phyloP scores from a whole-genome alignment of 2,329 filamentous ascomycete species.

The Aspergillus sp. region DNA sequence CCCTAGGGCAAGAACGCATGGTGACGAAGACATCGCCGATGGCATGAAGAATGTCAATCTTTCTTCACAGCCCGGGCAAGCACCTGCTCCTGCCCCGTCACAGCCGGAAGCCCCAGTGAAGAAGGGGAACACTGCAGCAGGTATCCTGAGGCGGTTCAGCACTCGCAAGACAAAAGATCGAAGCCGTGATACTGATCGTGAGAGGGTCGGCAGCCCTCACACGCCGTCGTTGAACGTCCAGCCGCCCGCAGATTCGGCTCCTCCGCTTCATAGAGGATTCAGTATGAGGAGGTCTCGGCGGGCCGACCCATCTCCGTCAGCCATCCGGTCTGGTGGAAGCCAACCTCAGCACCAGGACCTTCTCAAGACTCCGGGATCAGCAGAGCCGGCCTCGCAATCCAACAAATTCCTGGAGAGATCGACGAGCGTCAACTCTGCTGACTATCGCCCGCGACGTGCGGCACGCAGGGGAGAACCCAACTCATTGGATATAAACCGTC shows the following conservation, averaged over 20 bases:
- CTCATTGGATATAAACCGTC: conserved; percentile 45
- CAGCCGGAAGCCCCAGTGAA: conserved; percentile 55
- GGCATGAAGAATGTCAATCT: conserved; percentile 57
- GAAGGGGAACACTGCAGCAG: conserved; percentile 80
- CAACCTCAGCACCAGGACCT: conserved; percentile 70
- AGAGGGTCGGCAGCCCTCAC: conserved; percentile 53
- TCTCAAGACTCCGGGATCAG: conserved; percentile 61
- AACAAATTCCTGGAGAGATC: conserved; percentile 71
- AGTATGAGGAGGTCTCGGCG: conserved; percentile 61
- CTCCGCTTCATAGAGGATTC: conserved; percentile 72
- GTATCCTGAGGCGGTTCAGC: conserved; percentile 80
- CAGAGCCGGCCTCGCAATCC: conserved; percentile 49
- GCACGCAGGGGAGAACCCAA: conserved; percentile 48
- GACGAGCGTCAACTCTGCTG: conserved; percentile 83
- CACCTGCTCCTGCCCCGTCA: conserved; percentile 45
- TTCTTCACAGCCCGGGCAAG: conserved; percentile 38
- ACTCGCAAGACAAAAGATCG: conserved; percentile 64
- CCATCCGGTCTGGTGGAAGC: conserved; percentile 48
- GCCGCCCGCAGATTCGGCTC: conserved; percentile 57
- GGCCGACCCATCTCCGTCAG: conserved; percentile 42
- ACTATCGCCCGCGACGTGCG: conserved; percentile 58
- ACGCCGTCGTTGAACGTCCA: conserved; percentile 75
- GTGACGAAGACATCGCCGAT: conserved; percentile 81
- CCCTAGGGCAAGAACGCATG: conserved; percentile 82
- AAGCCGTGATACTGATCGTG: conserved; percentile 31